Base-by-base conservation (phyloP, 805 yeast species). In the Ogataea neopini region DNA sequence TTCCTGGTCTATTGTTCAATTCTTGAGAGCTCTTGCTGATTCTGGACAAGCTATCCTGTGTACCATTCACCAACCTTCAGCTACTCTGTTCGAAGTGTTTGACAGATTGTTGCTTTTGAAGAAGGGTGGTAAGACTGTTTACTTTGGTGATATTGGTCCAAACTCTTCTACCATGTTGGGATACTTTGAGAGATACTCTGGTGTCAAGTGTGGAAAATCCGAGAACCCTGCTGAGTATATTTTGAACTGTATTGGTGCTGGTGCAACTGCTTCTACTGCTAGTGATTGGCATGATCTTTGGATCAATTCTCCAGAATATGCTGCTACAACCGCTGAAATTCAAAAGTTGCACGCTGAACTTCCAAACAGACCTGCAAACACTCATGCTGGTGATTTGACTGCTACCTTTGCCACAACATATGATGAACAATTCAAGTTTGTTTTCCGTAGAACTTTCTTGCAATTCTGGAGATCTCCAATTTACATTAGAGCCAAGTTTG, bases 221-320 rank as follows among this genome's bases (percentile, higher is more conserved):
- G 88, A 81, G 48, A 84, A 84, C 53, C 90, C 90, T 43, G 90
- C 89, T 43, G 90, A 84, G 66, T 84, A 84, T 70, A 83, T 84
- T 66, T 70, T 84, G 59, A 81, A 82, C 52, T 81, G 82, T 58
- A 83, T 86, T 63, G 92, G 92, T 56, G 91, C 91, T 30, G 91
- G 89, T 64, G 89, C 91, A 6, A 84, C 88, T 45, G 85, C 89
- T 9, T 65, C 72, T 45, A 78, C 79, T 32, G 61, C 64, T 37
- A 75, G 74, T 48, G 85, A 86, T 64, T 86, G 86, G 82, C 72
- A 75, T 63, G 81, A 81, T 8, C 70, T 81, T 9, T 86, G 94
- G 94, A 61, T 58, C 14, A 67, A 66, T 20, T 62, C 70, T 6
- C 53, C 56, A 3, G 73, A 73, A 52, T 69, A 55, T 56, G 54